Percentiles rank a stretch among this genome's conserved stretches.
phyloP scores from a whole-genome alignment of 192 early-diverging fungal species.

The Podila minutissima region DNA sequence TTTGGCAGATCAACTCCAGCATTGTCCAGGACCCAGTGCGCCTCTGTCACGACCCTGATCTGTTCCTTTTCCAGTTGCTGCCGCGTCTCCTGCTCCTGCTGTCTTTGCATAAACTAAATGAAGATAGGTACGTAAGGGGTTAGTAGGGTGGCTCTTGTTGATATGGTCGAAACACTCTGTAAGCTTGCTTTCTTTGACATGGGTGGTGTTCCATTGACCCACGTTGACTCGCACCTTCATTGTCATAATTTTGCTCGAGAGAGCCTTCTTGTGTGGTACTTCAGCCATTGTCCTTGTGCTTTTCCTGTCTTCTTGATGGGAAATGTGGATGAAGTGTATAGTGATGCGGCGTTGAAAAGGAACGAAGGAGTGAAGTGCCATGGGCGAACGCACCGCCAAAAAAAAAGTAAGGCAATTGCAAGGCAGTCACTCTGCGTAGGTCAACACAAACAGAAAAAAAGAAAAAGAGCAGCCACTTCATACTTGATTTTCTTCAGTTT shows the following conservation, averaged over 20 bases:
- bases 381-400: neutral
- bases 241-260: conserved; percentile 32
- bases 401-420: neutral
- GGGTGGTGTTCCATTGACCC: neutral
- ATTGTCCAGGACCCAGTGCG: conserved; percentile 44
- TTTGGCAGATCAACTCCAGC: conserved; percentile 35
- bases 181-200: neutral
- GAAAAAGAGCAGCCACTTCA: neutral
- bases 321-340: neutral
- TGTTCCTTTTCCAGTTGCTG: conserved; percentile 42
- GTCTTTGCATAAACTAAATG: conserved; percentile 52
- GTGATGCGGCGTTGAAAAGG: too few species aligned
- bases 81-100: conserved; percentile 39
- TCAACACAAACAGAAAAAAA: conserved; percentile 2
- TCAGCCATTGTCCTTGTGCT: conserved; percentile 11
- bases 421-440: neutral
- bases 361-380: too few species aligned
- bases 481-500: neutral
- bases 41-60: conserved; percentile 29
- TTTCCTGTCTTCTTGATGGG: neutral
- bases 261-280: conserved; percentile 28
- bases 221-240: conserved; percentile 18
- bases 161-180: neutral
- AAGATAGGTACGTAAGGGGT: neutral
- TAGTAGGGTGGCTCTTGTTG: too few species aligned